phyloP scores from a whole-genome alignment of 139 green algal genomes.

The Pseudopediastrum boryanum region DNA sequence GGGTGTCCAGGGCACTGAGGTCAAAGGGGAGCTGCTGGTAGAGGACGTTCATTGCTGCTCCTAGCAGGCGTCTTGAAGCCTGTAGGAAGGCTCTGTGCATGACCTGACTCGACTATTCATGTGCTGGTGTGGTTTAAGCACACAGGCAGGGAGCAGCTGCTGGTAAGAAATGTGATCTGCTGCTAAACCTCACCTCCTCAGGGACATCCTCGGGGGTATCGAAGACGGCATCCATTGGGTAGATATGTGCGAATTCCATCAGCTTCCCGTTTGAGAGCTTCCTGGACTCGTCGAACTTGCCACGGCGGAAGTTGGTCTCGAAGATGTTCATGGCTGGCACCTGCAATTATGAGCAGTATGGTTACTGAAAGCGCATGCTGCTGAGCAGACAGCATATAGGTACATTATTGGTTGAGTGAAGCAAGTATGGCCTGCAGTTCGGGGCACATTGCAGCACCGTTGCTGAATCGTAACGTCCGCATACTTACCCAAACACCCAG shows the following conservation, averaged over 20 bases:
- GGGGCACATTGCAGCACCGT: no score
- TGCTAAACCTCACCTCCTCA: slow-evolving; percentile 83
- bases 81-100: no score
- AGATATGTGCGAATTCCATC: slow-evolving; percentile 95
- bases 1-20: no score
- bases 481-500: slow-evolving; percentile 95
- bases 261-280: slow-evolving; percentile 91
- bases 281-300: slow-evolving; percentile 96
- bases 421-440: no score
- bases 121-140: no score
- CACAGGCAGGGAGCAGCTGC: no score
- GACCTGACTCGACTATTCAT: no score
- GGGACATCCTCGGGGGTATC: slow-evolving; percentile 95
- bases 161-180: no score
- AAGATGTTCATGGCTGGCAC: slow-evolving; percentile 97
- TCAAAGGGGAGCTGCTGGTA: no score
- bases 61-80: no score
- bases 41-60: no score
- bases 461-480: no score
- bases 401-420: slow-evolving; percentile 6
- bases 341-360: slow-evolving; percentile 36
- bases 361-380: background rate
- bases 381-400: background rate
- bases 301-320: slow-evolving; percentile 83
- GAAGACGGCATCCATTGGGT: slow-evolving; percentile 98